Base-by-base conservation (phyloP, 202 grass and related monocot species). In the Setaria viridis region DNA sequence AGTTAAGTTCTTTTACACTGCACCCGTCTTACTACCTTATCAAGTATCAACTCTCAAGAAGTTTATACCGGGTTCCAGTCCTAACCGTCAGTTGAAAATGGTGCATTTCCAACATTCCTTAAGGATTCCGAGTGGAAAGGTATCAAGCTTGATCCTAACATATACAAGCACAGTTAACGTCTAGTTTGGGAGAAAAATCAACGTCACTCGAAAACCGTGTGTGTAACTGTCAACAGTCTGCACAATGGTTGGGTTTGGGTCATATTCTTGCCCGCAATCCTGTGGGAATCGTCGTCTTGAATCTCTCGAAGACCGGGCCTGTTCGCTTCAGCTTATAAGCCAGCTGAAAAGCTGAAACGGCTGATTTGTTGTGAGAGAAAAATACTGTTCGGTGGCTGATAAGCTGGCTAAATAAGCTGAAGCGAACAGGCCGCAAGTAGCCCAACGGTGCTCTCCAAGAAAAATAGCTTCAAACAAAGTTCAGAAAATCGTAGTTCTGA, bases 381-480 rank as follows among this genome's bases (percentile, higher is more conserved):
- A n/a, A n/a, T n/a, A n/a, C n/a, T n/a, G n/a, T n/a, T n/a, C n/a
- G n/a, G n/a, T n/a, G n/a, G n/a, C n/a, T n/a, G n/a, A n/a, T n/a
- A n/a, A n/a, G n/a, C n/a, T n/a, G n/a, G n/a, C n/a, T n/a, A n/a
- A n/a, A n/a, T n/a, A n/a, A n/a, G n/a, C n/a, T n/a, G n/a, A n/a
- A n/a, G n/a, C n/a, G n/a, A n/a, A n/a, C n/a, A n/a, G n/a, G n/a
- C n/a, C n/a, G n/a, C 72, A 45, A 65, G 9, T 39, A 80, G 19
- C 41, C 17, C 20, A 53, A 79, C 37, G 1, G 9, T 66, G 53
- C 10, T 59, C 37, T 57, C 4, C 76, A 67, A 21, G 3, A 17
- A 48, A 42, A 69, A 37, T 66, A 43, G 34, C 76, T 88, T 84
- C 68, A 59, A 19, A 29, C 15, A 34, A 55, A 77, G 43, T 65